These are phyloP conservation scores for Diaporthe batatas DNA, from an alignment of 2,329 filamentous ascomycete genomes.

Conservation along the genomic window DNA sequence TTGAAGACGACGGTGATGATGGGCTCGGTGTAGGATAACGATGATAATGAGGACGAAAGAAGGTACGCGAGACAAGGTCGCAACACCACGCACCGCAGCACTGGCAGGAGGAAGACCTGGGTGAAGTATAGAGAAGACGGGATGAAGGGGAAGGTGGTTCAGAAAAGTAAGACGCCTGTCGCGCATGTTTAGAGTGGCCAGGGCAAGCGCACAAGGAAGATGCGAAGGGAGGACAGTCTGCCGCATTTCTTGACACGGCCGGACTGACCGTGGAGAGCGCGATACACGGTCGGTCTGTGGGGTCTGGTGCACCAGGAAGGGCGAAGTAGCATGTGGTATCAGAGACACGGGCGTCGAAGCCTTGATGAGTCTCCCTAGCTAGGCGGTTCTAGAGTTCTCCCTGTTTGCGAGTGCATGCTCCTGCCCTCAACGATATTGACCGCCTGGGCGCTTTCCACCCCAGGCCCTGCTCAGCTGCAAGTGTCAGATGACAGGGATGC, in stretches of 20 bases:
- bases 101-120: constrained; percentile 32
- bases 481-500: constrained; percentile 33
- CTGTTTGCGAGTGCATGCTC: constrained; percentile 34
- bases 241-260: constrained; percentile 42
- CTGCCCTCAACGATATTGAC: constrained; percentile 22
- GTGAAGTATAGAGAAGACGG: constrained; percentile 36
- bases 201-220: constrained; percentile 22
- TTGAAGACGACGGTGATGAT: constrained; percentile 4
- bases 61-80: constrained; percentile 41
- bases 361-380: constrained; percentile 38
- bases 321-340: constrained; percentile 38
- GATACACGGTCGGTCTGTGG: constrained; percentile 37
- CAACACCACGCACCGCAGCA: constrained; percentile 40
- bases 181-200: constrained; percentile 41
- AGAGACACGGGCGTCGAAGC: constrained; percentile 40
- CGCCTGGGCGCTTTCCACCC: constrained; percentile 24
- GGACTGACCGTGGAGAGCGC: constrained; percentile 34
- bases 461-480: constrained; percentile 31
- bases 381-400: constrained; percentile 37
- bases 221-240: constrained; percentile 39
- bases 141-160: constrained; percentile 40
- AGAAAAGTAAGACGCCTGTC: constrained; percentile 44
- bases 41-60: constrained; percentile 29
- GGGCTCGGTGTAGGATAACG: constrained; percentile 6
- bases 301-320: constrained; percentile 39